These are phyloP conservation scores for Fusarium bactridioides DNA, from an alignment of 2,329 filamentous ascomycete genomes.

Conservation along the genomic window DNA sequence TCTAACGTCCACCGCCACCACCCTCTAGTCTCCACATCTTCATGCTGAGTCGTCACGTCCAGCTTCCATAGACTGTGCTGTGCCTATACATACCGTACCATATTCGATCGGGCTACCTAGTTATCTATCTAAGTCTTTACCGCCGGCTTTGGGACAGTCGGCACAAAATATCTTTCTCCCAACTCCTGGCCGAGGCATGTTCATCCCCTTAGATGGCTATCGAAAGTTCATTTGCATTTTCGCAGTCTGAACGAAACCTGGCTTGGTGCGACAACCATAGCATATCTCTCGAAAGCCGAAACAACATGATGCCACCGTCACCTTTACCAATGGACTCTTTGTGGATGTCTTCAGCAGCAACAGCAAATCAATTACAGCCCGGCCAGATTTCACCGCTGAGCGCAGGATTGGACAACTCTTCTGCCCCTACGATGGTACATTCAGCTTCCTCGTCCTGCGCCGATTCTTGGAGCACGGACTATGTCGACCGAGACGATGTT, in stretches of 20 bases:
- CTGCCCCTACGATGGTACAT: conserved; percentile 53
- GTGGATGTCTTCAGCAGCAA: conserved; percentile 40
- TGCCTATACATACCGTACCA: conserved; percentile 7
- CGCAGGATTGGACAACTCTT: conserved; percentile 56
- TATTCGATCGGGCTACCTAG: conserved; percentile 23
- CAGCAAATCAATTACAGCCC: conserved; percentile 47
- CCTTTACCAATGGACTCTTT: conserved; percentile 45
- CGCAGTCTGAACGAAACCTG: conserved; percentile 53
- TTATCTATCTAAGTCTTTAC: conserved; percentile 25
- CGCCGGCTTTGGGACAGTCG: conserved; percentile 10
- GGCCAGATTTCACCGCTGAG: conserved; percentile 64
- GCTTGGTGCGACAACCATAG: conserved; percentile 57
- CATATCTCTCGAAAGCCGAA: conserved; percentile 52
- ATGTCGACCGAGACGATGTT: conserved; percentile 49
- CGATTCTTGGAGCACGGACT: conserved; percentile 55
- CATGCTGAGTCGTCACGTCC: conserved; percentile 34
- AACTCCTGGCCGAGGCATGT: conserved; percentile 5
- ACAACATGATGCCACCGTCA: conserved; percentile 41
- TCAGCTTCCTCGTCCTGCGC: conserved; percentile 57
- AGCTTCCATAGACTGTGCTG: conserved; percentile 21
- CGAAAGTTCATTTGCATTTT: conserved; percentile 54
- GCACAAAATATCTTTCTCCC: conserved; percentile 12
- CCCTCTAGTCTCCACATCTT: conserved; percentile 40
- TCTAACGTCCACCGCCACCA: conserved; percentile 41
- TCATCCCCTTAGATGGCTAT: conserved; percentile 51